Conservation (phyloP, 129 eudicot species). For the Arctium lappa region DNA sequence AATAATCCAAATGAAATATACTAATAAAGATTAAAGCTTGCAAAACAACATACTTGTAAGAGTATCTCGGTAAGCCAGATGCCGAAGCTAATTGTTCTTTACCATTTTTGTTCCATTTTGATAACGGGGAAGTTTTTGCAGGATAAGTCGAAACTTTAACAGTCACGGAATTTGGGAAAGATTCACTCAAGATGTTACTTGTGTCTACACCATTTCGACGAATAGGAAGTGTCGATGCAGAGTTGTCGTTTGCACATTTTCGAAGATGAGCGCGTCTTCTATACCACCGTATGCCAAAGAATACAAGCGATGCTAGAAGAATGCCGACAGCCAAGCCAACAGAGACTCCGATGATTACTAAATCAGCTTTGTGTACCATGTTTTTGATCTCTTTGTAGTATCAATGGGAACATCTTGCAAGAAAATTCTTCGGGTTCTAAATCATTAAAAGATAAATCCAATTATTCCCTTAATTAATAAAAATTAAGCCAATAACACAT, state of each 20-base stretch:
- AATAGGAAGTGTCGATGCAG: slow-evolving; percentile 55
- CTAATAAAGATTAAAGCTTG: neutral
- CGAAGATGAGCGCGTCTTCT: slow-evolving; percentile 47
- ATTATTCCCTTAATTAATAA: neutral
- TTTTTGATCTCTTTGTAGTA: slow-evolving; percentile 31
- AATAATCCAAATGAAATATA: neutral
- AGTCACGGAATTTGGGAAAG: slow-evolving; percentile 48
- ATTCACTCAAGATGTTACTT: slow-evolving; percentile 60
- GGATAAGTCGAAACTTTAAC: slow-evolving; percentile 38
- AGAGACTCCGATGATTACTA: slow-evolving; percentile 74
- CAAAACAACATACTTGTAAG: slow-evolving; percentile 70
- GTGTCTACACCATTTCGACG: slow-evolving; percentile 60
- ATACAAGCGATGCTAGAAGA: slow-evolving; percentile 51
- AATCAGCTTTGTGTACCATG: slow-evolving; percentile 53
- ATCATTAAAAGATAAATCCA: neutral
- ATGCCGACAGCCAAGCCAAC: slow-evolving; percentile 82
- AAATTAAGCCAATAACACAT: neutral
- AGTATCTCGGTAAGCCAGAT: slow-evolving; percentile 76
- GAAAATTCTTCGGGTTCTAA: slow-evolving; percentile 26
- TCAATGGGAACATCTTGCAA: slow-evolving; percentile 62
- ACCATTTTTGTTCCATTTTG: slow-evolving; percentile 54
- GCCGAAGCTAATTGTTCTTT: slow-evolving; percentile 62
- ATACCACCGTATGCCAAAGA: slow-evolving; percentile 67
- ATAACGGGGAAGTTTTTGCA: slow-evolving; percentile 35
- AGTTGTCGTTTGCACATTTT: slow-evolving; percentile 37